Percentiles rank a stretch among this genome's conserved stretches.
phyloP scores from a whole-genome alignment of 2,329 filamentous ascomycete genomes.

The Sclerotinia borealis region DNA sequence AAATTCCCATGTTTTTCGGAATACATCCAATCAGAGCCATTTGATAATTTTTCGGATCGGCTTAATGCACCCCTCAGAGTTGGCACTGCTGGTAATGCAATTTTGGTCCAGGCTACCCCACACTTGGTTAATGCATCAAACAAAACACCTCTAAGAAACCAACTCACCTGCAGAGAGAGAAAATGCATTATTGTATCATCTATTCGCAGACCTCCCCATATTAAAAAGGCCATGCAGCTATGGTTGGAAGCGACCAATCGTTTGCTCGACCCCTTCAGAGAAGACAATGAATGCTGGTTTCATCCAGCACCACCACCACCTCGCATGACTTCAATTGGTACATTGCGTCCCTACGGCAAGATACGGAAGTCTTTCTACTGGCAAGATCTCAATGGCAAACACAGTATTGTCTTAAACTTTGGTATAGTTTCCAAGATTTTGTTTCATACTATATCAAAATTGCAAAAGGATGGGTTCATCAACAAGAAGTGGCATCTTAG shows the following conservation, averaged over 20 bases:
- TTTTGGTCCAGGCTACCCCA: too few species aligned
- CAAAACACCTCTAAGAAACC: neutral
- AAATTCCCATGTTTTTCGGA: neutral
- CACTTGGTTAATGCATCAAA: neutral
- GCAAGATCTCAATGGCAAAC: slow-evolving; percentile 11
- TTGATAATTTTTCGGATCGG: neutral
- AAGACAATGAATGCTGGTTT: slow-evolving; percentile 25
- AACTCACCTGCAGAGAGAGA: neutral
- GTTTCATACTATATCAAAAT: slow-evolving; percentile 19
- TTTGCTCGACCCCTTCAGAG: slow-evolving; percentile 18
- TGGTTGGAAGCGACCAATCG: slow-evolving; percentile 19
- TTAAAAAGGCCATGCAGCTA: slow-evolving; percentile 20
- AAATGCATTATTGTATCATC: slow-evolving; percentile 15
- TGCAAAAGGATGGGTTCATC: slow-evolving; percentile 28
- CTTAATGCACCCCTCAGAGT: neutral
- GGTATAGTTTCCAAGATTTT: slow-evolving; percentile 25
- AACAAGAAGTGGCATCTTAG: slow-evolving; percentile 29
- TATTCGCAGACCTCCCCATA: slow-evolving; percentile 5
- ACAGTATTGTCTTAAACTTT: slow-evolving; percentile 24
- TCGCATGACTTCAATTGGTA: slow-evolving; percentile 11
- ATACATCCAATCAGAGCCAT: neutral
- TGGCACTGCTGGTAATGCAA: neutral
- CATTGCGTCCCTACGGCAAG: neutral
- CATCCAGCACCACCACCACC: slow-evolving; percentile 22
- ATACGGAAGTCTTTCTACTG: slow-evolving; percentile 21